These are phyloP conservation scores for Silybum marianum DNA, from an alignment of 129 eudicot genomes.

Conservation along the genomic window DNA sequence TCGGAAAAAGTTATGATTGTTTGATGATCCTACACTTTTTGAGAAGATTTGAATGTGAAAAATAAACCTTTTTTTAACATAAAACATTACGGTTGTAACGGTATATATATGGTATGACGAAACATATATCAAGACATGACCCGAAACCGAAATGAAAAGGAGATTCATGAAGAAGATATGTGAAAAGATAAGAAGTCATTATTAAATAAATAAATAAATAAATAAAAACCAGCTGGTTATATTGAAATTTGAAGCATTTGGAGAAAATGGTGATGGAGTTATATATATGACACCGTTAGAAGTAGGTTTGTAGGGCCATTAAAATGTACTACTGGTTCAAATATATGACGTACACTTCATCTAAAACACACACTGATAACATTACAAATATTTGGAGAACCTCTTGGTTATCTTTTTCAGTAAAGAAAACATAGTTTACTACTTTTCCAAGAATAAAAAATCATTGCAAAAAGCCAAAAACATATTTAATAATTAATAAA, in stretches of 20 bases:
- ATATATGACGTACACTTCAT: slow-evolving; percentile 48
- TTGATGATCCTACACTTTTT: neutral
- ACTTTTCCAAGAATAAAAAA: slow-evolving; percentile 22
- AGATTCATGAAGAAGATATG: neutral
- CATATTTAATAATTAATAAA: slow-evolving; percentile 16
- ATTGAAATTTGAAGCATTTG: neutral
- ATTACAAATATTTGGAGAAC: slow-evolving; percentile 40
- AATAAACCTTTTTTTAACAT: neutral
- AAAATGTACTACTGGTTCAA: slow-evolving; percentile 29
- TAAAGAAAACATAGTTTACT: slow-evolving; percentile 32
- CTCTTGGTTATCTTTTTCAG: slow-evolving; percentile 33
- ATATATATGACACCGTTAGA: slow-evolving; percentile 33
- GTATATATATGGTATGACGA: too few species aligned
- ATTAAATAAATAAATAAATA: too few species aligned
- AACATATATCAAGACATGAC: neutral
- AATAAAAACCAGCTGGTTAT: neutral
- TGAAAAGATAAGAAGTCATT: neutral
- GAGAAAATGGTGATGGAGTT: neutral
- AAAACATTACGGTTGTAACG: too few species aligned
- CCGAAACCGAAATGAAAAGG: neutral
- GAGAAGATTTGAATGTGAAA: neutral
- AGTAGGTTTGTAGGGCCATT: slow-evolving; percentile 31
- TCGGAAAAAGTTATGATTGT: neutral
- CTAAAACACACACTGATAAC: slow-evolving; percentile 28
- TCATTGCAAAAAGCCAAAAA: slow-evolving; percentile 6